Evolutionary conservation across 768 basidiomycete species (phyloP).

Genomic region (Lanmaoa pseudosensibilis): DNA sequence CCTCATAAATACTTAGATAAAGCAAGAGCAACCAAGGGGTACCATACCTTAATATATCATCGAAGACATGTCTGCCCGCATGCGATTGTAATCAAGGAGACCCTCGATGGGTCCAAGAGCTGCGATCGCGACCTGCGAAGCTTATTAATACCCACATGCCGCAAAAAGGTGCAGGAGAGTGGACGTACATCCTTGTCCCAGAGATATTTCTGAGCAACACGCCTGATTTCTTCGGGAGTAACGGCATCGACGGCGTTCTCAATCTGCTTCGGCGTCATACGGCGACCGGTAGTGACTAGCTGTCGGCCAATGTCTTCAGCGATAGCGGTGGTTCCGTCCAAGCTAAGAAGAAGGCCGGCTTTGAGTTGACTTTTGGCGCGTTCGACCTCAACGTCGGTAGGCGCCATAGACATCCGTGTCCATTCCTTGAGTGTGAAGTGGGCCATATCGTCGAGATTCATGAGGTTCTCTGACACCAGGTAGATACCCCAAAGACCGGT

Average conservation of each 20-base stretch:
- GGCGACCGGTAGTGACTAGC: constrained; percentile 88
- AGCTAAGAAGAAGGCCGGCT: constrained; percentile 82
- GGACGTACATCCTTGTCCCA: constrained; percentile 90
- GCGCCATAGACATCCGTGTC: constrained; percentile 90
- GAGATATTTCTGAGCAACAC: constrained; percentile 93
- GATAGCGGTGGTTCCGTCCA: constrained; percentile 95
- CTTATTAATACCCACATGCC: constrained; percentile 1
- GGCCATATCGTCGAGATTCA: constrained; percentile 88
- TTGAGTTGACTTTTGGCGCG: constrained; percentile 98
- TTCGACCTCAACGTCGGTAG: constrained; percentile 86
- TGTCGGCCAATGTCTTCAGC: constrained; percentile 99
- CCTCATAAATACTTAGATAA: neutral
- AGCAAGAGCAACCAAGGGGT: neutral
- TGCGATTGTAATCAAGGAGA: constrained; percentile 91
- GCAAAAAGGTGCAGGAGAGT: constrained; percentile 26
- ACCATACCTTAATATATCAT: constrained; percentile 55
- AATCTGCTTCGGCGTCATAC: constrained; percentile 90
- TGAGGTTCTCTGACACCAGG: constrained; percentile 90
- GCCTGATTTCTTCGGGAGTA: constrained; percentile 83
- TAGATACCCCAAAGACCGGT: constrained; percentile 99
- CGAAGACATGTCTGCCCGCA: constrained; percentile 80
- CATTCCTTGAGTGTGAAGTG: constrained; percentile 97
- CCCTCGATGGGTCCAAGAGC: constrained; percentile 91
- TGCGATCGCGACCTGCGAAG: constrained; percentile 68
- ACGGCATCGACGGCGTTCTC: constrained; percentile 92